Conservation (phyloP, 352 stramenopile genomes). For the Globisporangium ultimum region DNA sequence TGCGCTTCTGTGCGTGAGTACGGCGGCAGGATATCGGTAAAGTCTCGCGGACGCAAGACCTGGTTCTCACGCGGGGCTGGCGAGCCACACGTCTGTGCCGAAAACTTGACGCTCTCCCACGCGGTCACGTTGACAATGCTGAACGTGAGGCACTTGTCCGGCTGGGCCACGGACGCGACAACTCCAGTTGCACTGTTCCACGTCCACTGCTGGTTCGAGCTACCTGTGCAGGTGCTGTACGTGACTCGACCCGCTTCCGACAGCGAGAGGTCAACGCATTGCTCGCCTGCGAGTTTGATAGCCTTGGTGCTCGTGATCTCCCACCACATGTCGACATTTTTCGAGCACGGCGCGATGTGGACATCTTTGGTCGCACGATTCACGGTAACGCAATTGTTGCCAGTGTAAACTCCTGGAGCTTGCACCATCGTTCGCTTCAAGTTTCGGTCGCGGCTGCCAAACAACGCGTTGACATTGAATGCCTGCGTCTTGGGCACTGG, state of each 20-base stretch:
- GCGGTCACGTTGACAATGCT: background rate
- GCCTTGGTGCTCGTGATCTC: conserved; percentile 1
- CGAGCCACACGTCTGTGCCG: background rate
- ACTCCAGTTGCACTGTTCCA: background rate
- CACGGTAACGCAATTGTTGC: conserved; percentile 8
- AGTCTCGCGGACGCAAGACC: background rate
- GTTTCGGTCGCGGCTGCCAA: background rate
- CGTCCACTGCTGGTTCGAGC: background rate
- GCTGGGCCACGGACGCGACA: background rate
- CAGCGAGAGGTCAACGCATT: conserved; percentile 1
- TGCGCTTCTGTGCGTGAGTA: conserved; percentile 3
- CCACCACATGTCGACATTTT: conserved; percentile 10
- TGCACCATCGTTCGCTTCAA: conserved; percentile 9
- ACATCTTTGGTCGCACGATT: conserved; percentile 1
- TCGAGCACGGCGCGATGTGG: background rate
- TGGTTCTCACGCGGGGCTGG: background rate
- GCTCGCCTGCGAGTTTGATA: conserved; percentile 5
- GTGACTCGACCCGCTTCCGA: background rate
- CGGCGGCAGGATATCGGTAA: background rate
- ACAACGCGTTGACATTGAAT: background rate
- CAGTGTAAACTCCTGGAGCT: background rate
- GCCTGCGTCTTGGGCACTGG: background rate
- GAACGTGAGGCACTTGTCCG: conserved; percentile 5
- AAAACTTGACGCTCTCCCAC: conserved; percentile 1
- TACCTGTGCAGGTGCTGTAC: background rate